Evolutionary conservation across 768 basidiomycete species (phyloP).

Genomic region (Leccinum longicurvipes): DNA sequence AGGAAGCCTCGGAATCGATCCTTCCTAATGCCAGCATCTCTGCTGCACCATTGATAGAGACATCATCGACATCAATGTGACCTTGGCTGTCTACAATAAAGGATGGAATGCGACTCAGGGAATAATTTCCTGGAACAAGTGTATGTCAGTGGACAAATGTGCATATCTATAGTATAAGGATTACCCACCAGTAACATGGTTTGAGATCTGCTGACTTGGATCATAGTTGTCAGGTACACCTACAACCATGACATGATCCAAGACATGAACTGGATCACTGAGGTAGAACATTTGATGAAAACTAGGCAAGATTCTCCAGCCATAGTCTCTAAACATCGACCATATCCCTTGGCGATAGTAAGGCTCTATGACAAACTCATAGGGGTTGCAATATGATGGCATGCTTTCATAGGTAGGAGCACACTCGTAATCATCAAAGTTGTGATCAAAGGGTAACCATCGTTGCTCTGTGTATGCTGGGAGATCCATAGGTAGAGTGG

Average conservation of each 20-base stretch:
- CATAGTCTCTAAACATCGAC: slow-evolving; percentile 8
- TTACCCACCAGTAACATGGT: no score
- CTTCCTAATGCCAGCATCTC: neutral
- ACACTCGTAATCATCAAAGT: neutral
- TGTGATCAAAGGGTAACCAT: neutral
- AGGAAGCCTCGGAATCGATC: neutral
- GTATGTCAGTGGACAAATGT: no score
- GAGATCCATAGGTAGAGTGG: neutral
- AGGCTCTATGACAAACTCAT: neutral
- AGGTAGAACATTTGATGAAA: slow-evolving; percentile 13
- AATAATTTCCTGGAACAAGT: neutral
- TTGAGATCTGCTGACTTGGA: neutral
- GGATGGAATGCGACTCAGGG: neutral
- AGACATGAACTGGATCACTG: neutral
- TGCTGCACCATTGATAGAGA: neutral
- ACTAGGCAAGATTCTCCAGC: neutral
- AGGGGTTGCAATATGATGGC: neutral
- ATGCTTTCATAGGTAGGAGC: slow-evolving; percentile 4
- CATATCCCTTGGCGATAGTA: slow-evolving; percentile 1
- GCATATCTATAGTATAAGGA: neutral
- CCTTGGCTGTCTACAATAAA: neutral
- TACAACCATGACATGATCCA: neutral
- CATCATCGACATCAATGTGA: neutral
- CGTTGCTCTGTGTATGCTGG: neutral
- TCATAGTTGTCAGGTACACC: neutral